Evolutionary conservation across 306 rosid genomes (phyloP).

Genomic region (Parietaria judaica): DNA sequence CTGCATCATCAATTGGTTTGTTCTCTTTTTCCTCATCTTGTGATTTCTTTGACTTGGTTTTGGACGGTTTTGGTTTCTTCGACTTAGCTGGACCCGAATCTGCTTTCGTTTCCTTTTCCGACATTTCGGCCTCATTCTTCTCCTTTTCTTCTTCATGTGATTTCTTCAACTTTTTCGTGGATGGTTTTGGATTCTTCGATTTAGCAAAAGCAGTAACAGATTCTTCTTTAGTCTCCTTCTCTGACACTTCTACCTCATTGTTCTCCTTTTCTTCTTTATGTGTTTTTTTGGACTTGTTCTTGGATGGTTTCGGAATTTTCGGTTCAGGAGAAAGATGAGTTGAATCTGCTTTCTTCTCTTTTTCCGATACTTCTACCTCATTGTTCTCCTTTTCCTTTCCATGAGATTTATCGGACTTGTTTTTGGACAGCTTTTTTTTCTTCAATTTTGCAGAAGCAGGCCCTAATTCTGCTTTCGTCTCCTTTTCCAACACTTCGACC

Average conservation of each 20-base stretch:
- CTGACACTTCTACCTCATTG: slow-evolving; percentile 26
- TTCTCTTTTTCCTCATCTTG: slow-evolving; percentile 63
- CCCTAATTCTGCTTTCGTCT: too few species aligned
- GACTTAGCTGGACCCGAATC: slow-evolving; percentile 25
- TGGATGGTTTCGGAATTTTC: too few species aligned
- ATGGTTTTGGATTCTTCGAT: too few species aligned
- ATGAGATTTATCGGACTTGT: too few species aligned
- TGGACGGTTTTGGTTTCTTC: slow-evolving; percentile 13
- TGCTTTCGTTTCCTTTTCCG: slow-evolving; percentile 21
- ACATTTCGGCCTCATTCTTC: slow-evolving; percentile 26
- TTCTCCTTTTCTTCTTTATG: slow-evolving; percentile 2
- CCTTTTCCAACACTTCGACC: too few species aligned
- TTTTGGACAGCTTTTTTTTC: too few species aligned
- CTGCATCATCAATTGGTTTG: slow-evolving; percentile 31
- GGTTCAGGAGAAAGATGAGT: background rate
- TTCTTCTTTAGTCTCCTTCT: slow-evolving; percentile 14
- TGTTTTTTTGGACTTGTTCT: background rate
- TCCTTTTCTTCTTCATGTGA: background rate
- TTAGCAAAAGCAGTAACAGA: background rate
- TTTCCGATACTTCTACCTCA: background rate
- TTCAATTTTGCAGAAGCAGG: too few species aligned
- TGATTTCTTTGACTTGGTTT: slow-evolving; percentile 22
- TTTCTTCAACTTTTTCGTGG: background rate
- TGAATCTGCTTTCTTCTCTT: background rate
- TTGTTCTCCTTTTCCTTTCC: background rate